These are phyloP conservation scores for Kalmanozyma brasiliensis DNA, from an alignment of 1,284 basidiomycete species.

Conservation along the genomic window DNA sequence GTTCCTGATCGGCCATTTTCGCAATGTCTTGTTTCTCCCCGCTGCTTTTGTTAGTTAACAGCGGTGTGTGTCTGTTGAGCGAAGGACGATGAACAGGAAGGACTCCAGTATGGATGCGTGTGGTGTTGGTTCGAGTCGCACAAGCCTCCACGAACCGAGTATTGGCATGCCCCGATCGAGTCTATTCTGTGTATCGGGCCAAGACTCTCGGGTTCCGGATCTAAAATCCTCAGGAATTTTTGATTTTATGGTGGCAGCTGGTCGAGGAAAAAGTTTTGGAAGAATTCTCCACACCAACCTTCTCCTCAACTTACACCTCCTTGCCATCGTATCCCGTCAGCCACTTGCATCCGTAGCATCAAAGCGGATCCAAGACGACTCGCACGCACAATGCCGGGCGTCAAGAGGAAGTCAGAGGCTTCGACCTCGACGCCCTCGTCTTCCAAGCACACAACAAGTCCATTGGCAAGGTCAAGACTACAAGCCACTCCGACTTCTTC, in stretches of 20 bases:
- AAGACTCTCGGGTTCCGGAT: conserved; percentile 9
- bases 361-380: neutral
- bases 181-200: neutral
- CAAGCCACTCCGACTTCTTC: conserved; percentile 10
- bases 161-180: neutral
- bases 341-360: neutral
- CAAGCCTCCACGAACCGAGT: conserved; percentile 5
- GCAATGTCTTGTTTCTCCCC: neutral
- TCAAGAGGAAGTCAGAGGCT: conserved; percentile 49
- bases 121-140: conserved; percentile 21
- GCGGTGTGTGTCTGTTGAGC: neutral
- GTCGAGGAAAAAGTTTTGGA: conserved; percentile 35
- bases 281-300: conserved; percentile 21
- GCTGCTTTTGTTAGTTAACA: too few species aligned
- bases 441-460: conserved; percentile 22
- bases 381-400: conserved; percentile 39
- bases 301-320: neutral
- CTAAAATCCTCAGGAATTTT: neutral
- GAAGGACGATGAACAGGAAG: conserved; percentile 10
- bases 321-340: neutral
- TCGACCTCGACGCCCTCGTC: conserved; percentile 21
- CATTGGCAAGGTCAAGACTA: conserved; percentile 15
- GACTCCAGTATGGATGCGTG: neutral
- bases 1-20: conserved; percentile 36
- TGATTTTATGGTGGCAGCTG: conserved; percentile 11